Conservation (phyloP, 1,284 basidiomycete genomes). For the Moniliophthora roreri region DNA sequence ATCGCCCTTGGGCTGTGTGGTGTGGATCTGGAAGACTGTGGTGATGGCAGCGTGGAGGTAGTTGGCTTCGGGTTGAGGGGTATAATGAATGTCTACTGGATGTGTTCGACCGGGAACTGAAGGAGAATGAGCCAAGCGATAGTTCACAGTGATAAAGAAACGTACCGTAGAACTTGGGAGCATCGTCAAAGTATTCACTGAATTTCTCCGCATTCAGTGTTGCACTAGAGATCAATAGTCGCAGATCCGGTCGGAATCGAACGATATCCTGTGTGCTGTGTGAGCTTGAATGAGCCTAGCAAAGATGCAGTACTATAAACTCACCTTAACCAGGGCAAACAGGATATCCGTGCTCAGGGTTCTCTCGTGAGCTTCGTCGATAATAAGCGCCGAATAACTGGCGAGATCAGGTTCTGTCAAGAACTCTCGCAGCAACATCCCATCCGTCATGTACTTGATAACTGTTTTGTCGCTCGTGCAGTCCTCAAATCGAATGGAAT, state of each 20-base stretch:
- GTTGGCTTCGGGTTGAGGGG: conserved; percentile 95
- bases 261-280: conserved; percentile 78
- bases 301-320: conserved; percentile 30
- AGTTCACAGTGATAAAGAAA: too few species aligned
- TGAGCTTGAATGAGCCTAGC: conserved; percentile 21
- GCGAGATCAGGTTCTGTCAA: conserved; percentile 94
- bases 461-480: conserved; percentile 98
- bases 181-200: conserved; percentile 92
- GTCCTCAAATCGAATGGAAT: conserved; percentile 99
- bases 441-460: conserved; percentile 98
- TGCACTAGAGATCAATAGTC: conserved; percentile 92
- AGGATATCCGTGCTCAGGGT: conserved; percentile 96
- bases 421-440: conserved; percentile 96
- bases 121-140: conserved; percentile 2
- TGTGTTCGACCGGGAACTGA: conserved; percentile 94
- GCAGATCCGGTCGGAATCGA: conserved; percentile 91
- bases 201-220: conserved; percentile 97
- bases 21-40: conserved; percentile 98
- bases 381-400: conserved; percentile 90
- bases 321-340: conserved; percentile 94
- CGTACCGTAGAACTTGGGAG: conserved; percentile 90
- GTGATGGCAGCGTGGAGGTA: conserved; percentile 99
- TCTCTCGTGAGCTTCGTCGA: conserved; percentile 96
- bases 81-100: conserved; percentile 99
- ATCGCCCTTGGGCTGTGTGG: conserved; percentile 97